Base-by-base conservation (phyloP, 345 rosid species). In the Murraya koenigii region DNA sequence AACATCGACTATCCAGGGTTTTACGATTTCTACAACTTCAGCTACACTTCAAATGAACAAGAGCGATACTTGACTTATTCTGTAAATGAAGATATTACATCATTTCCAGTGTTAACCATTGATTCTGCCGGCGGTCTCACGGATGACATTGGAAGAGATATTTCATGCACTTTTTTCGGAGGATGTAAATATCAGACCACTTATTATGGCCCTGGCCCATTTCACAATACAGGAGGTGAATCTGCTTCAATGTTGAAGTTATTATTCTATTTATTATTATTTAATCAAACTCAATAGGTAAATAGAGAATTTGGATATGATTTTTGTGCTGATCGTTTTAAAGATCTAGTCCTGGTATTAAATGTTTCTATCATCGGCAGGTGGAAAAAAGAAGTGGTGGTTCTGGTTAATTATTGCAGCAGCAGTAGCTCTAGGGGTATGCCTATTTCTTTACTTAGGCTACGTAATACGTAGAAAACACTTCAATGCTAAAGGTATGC, bases 1-100 rank as follows among this genome's bases (percentile, higher is more conserved):
- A 11, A 0, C 15, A 0, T 11, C 14, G 2, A 11, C 47, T 0
- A 10, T 41, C 2, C 11, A 39, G 44, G 44, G 44, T 8, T 9
- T 41, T 2, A 11, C 1, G 5, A 1, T 23, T n/a, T 38, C 52
- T 75, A 75, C 41, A 30, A 32, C 8, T 76, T 82, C 47, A 74
- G 73, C 49, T 77, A 26, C 61, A 39, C 33, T 10, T 23, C 80
- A 2, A 80, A 68, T 63, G 76, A 83, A 60, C 52, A 62, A 30
- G 83, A 62, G 33, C 72, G 33, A 5, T 83, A 73, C 69, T 61
- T 77, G 68, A 62, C 6, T 17, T 80, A 69, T 66, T n/a, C 69
- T 22, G 33, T n/a, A 19, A 49, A 49, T 2, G 66, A 72, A 59
- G 35, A 47, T n/a, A 9, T 28, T 22, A 68, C 7, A 14, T 23